A percentile compares a stretch with the other conserved stretches of the same genome.
phyloP scores from a whole-genome alignment of 257 asterid genomes.

The Nicotiana sylvestris region DNA sequence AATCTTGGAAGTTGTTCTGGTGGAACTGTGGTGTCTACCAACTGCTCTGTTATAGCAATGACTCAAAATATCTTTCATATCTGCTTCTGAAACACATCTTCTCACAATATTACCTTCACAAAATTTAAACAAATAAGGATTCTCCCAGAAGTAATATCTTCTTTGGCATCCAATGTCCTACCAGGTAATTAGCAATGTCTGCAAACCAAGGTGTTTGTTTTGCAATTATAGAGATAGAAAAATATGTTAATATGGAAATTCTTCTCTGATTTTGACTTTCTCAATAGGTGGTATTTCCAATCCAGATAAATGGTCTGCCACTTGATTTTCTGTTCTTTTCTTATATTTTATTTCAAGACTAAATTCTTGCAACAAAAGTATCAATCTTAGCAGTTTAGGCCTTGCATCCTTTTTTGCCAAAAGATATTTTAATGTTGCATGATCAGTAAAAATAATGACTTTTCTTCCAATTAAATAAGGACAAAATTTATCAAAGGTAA shows the following conservation, averaged over 20 bases:
- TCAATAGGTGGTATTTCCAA: too few relatives aligned
- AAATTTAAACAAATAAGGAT: background rate
- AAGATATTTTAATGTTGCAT: too few relatives aligned
- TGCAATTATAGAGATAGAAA: background rate
- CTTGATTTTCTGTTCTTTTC: too few relatives aligned
- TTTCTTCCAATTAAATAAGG: too few relatives aligned
- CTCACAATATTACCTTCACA: background rate
- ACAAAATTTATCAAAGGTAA: too few relatives aligned
- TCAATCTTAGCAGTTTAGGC: too few relatives aligned
- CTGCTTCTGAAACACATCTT: background rate
- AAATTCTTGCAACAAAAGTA: too few relatives aligned
- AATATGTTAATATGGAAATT: background rate
- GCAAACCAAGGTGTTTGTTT: background rate
- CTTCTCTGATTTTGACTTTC: background rate
- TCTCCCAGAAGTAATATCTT: background rate
- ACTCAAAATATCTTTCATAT: background rate
- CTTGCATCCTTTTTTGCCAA: too few relatives aligned
- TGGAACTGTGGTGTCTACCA: background rate
- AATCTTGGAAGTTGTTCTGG: background rate
- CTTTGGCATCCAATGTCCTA: too few relatives aligned
- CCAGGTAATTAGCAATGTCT: background rate
- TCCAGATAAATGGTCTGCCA: too few relatives aligned
- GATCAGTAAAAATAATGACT: too few relatives aligned
- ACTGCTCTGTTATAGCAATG: background rate
- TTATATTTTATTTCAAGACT: too few relatives aligned